A percentile compares a stretch with the other conserved stretches of the same genome.
These are phyloP conservation scores for cucumber (Cucumis sativus) DNA, from an alignment of 306 rosid genomes.

Conservation along the genomic window DNA sequence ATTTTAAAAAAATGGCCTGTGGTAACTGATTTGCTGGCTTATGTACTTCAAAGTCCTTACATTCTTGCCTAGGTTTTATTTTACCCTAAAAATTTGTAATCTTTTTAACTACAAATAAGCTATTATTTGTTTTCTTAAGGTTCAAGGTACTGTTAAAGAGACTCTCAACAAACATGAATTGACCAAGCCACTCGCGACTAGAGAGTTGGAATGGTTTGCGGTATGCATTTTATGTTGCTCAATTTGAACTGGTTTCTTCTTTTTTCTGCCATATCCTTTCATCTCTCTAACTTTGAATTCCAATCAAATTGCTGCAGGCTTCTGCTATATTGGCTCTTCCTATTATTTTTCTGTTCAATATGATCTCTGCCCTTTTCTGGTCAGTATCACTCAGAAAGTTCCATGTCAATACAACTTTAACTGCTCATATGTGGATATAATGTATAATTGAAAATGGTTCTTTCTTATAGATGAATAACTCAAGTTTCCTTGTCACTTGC, in stretches of 20 bases:
- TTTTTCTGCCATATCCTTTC: constrained; percentile 8
- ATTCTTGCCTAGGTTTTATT: not conserved
- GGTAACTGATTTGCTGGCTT: not conserved
- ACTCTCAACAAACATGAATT: constrained; percentile 61
- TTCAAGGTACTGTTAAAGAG: constrained; percentile 61
- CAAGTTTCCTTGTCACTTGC: constrained; percentile 9
- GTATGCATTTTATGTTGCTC: constrained; percentile 32
- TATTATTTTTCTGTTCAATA: constrained; percentile 52
- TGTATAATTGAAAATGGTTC: not conserved
- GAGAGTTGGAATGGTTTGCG: constrained; percentile 94
- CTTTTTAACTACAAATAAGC: not conserved
- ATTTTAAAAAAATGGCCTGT: too few relatives aligned
- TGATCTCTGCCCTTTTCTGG: constrained; percentile 51
- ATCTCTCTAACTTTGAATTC: not conserved
- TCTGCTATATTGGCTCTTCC: constrained; percentile 85
- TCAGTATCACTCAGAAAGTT: constrained; percentile 18
- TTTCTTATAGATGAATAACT: not conserved
- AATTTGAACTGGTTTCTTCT: not conserved
- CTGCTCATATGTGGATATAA: not conserved
- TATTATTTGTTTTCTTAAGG: constrained; percentile 30
- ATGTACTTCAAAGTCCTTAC: not conserved
- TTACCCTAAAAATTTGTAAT: not conserved
- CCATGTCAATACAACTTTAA: not conserved
- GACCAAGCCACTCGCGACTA: constrained; percentile 69
- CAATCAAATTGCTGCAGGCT: constrained; percentile 51